phyloP scores from a whole-genome alignment of 129 eudicot species.

The Calendula officinalis region DNA sequence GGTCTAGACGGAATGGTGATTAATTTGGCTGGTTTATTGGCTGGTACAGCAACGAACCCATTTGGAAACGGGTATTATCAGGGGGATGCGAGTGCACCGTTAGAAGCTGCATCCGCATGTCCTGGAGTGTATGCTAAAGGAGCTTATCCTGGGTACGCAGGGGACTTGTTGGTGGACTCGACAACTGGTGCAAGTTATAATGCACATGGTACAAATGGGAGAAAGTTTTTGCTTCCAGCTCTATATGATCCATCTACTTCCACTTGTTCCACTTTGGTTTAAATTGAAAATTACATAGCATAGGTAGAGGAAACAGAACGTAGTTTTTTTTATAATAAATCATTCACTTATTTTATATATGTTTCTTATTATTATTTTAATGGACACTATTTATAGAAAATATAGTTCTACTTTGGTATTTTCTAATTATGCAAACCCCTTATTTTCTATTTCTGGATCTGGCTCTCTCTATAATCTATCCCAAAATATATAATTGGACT shows the following conservation, averaged over 20 bases:
- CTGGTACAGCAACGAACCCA: constrained; percentile 47
- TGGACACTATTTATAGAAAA: no score
- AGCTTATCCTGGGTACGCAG: constrained; percentile 63
- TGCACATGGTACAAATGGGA: constrained; percentile 48
- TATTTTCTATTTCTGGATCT: no score
- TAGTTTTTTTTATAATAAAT: no score
- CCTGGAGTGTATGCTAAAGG: constrained; percentile 52
- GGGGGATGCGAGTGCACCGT: constrained; percentile 40
- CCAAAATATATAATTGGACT: no score
- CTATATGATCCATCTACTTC: constrained; percentile 47
- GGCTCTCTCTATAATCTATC: no score
- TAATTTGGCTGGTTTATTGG: constrained; percentile 38
- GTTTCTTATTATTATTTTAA: no score
- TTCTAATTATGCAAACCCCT: no score
- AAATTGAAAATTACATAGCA: not conserved
- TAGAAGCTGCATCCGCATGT: constrained; percentile 57
- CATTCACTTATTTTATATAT: no score
- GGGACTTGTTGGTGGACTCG: constrained; percentile 45
- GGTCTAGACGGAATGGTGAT: constrained; percentile 48
- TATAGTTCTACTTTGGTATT: no score
- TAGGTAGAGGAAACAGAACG: no score
- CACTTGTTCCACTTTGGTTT: constrained; percentile 44
- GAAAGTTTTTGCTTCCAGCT: constrained; percentile 60
- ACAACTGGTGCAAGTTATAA: constrained; percentile 58
- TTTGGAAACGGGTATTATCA: constrained; percentile 48